phyloP scores from a whole-genome alignment of 495 filamentous ascomycete species.

The Aspergillus funiculosus region DNA sequence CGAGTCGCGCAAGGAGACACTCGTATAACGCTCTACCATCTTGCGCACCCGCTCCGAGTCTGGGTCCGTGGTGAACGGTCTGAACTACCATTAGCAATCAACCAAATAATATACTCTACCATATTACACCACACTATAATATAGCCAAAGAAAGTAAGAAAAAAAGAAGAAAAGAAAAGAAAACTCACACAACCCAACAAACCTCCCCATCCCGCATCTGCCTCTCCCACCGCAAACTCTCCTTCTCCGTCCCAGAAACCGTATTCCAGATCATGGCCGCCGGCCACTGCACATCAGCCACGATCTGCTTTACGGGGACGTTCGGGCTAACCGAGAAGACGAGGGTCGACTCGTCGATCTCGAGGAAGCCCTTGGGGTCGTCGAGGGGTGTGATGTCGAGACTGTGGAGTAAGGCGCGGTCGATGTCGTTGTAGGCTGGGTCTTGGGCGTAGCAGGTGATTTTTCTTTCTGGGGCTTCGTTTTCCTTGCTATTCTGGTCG shows the following conservation, averaged over 20 bases:
- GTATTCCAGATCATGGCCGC: conserved; percentile 33
- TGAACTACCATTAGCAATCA: conserved; percentile 4
- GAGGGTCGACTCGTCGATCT: conserved; percentile 26
- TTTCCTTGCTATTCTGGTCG: neutral
- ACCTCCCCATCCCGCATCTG: conserved; percentile 14
- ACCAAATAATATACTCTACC: too few species aligned
- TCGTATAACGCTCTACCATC: conserved; percentile 21
- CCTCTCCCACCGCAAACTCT: conserved; percentile 14
- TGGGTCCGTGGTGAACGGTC: conserved; percentile 23
- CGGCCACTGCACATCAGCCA: conserved; percentile 30
- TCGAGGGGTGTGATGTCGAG: conserved; percentile 23
- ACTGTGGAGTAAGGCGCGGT: conserved; percentile 15
- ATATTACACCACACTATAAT: too few species aligned
- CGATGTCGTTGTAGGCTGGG: conserved; percentile 24
- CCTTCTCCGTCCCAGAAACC: conserved; percentile 14
- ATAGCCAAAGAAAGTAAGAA: neutral
- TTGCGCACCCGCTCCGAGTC: conserved; percentile 19
- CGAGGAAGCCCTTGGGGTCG: conserved; percentile 30
- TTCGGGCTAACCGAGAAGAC: conserved; percentile 30
- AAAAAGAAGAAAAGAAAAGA: neutral
- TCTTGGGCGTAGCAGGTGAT: conserved; percentile 28
- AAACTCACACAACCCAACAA: conserved; percentile 20
- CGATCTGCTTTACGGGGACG: conserved; percentile 31
- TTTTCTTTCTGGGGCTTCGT: conserved; percentile 1
- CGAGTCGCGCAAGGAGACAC: conserved; percentile 13